phyloP scores from a whole-genome alignment of 805 yeast species.

The Candida sakaeoensis region DNA sequence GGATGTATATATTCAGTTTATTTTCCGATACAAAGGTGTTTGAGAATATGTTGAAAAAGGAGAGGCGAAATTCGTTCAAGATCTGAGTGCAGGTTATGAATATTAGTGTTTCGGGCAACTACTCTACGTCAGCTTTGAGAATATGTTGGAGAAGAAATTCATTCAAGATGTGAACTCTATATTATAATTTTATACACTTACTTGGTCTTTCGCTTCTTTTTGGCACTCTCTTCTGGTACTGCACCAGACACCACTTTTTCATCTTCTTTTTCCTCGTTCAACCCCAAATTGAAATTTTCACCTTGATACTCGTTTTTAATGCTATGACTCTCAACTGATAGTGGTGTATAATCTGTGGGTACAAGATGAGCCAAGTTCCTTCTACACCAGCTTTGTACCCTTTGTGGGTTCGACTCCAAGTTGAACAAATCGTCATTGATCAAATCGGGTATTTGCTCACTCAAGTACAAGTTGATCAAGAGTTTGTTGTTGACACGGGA shows the following conservation, averaged over 20 bases:
- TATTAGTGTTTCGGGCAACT: too few species aligned
- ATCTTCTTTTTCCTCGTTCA: conserved; percentile 2
- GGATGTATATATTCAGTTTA: conserved; percentile 64
- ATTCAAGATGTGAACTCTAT: too few species aligned
- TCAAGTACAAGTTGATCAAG: conserved; percentile 25
- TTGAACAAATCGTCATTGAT: conserved; percentile 32
- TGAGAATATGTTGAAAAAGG: conserved; percentile 48
- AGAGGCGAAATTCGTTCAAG: conserved; percentile 24
- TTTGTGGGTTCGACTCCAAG: conserved; percentile 39
- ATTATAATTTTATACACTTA: background rate
- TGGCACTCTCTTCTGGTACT: background rate
- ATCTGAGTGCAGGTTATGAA: too few species aligned
- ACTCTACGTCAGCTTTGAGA: too few species aligned
- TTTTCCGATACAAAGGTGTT: conserved; percentile 49
- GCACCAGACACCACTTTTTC: conserved; percentile 1
- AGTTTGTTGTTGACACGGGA: conserved; percentile 15
- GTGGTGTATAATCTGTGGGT: conserved; percentile 31
- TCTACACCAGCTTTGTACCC: conserved; percentile 34
- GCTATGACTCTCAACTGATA: conserved; percentile 12
- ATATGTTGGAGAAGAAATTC: too few species aligned
- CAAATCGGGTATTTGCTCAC: conserved; percentile 36
- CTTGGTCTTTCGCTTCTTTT: conserved; percentile 8
- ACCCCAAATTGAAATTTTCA: conserved; percentile 8
- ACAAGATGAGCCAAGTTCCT: conserved; percentile 30
- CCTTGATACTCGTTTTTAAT: conserved; percentile 10